Conservation (phyloP, 2,329 filamentous ascomycete genomes). For the Claviceps paspali region DNA sequence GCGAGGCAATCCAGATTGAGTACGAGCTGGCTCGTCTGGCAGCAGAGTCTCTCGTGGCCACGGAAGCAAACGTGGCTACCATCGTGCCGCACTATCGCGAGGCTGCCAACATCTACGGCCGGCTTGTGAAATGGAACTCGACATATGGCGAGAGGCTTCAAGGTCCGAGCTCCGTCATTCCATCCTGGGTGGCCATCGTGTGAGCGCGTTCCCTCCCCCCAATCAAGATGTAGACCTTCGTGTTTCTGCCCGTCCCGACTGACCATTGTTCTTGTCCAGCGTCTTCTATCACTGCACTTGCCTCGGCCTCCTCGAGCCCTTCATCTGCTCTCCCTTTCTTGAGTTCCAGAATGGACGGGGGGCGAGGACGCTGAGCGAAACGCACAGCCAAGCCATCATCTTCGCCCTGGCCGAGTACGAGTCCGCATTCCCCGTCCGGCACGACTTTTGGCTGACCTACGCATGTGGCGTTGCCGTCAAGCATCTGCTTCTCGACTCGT, state of each 20-base stretch:
- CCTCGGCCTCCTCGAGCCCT: conserved; percentile 6
- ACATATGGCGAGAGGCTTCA: not conserved
- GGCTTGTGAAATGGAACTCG: not conserved
- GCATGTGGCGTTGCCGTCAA: conserved; percentile 5
- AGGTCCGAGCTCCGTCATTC: conserved; percentile 2
- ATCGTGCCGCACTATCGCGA: conserved; percentile 3
- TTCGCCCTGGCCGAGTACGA: conserved; percentile 12
- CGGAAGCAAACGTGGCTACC: not conserved
- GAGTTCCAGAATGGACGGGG: conserved; percentile 1
- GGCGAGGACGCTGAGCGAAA: not conserved
- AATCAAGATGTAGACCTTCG: too few species aligned
- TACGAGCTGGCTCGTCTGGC: conserved; percentile 3
- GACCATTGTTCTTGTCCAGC: not conserved
- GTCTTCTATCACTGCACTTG: conserved; percentile 5
- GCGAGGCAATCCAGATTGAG: not conserved
- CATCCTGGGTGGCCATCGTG: conserved; percentile 4
- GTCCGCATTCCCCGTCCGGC: conserved; percentile 10
- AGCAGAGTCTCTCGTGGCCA: not conserved
- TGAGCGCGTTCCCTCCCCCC: too few species aligned
- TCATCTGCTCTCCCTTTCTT: not conserved
- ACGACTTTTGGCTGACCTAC: conserved; percentile 10
- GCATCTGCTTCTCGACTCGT: not conserved
- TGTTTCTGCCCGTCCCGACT: too few species aligned
- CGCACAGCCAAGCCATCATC: conserved; percentile 8
- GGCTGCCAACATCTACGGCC: conserved; percentile 2